A percentile compares a stretch with the other conserved stretches of the same genome.
These are phyloP conservation scores for Hordeum vulgare DNA, from an alignment of 176 grass and related monocot genomes.

Conservation along the genomic window DNA sequence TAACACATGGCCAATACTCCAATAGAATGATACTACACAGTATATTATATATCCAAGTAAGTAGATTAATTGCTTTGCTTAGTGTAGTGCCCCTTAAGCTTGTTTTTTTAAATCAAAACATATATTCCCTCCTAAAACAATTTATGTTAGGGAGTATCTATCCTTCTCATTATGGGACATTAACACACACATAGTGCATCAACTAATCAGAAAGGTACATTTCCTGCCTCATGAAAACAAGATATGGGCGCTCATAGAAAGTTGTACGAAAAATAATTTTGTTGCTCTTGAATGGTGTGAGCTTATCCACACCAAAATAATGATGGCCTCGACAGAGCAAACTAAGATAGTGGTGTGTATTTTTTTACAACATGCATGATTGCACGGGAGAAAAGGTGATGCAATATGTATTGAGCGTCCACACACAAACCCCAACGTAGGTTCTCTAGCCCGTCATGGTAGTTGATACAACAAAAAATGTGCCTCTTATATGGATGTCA, in stretches of 20 bases:
- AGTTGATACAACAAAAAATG: neutral
- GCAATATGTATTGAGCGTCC: neutral
- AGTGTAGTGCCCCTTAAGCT: constrained; percentile 15
- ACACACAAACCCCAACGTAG: neutral
- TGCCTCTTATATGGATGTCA: neutral
- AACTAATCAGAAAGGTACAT: neutral
- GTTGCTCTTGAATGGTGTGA: neutral
- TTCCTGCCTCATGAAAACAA: neutral
- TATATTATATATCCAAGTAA: neutral
- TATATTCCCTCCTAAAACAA: constrained; percentile 24
- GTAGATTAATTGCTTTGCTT: neutral
- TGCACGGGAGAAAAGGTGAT: neutral
- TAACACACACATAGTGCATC: neutral
- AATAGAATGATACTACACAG: constrained; percentile 2
- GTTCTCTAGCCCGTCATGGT: neutral
- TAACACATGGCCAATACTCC: neutral
- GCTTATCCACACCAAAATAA: constrained; percentile 17
- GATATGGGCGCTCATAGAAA: neutral
- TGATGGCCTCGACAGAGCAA: neutral
- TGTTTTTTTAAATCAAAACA: constrained; percentile 27
- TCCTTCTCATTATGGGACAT: constrained; percentile 3
- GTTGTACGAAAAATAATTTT: neutral
- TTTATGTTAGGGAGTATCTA: constrained; percentile 22
- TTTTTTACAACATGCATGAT: neutral
- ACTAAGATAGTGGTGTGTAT: neutral